Evolutionary conservation across 352 stramenopile genomes (phyloP).

Genomic region (Globisporangium cylindrosporum): DNA sequence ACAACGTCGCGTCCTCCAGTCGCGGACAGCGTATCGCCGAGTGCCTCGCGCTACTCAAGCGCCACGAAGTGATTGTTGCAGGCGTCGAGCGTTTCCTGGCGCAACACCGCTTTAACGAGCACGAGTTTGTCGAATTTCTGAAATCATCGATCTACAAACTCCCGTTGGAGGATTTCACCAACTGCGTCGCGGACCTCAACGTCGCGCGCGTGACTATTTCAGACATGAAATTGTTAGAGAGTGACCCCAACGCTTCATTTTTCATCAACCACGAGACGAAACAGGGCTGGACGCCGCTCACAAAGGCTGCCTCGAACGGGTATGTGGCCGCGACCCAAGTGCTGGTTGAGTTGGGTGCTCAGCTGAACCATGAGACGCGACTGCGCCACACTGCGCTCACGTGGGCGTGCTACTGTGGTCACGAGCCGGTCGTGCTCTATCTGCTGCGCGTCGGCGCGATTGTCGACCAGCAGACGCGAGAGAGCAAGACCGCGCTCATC

Average conservation of each 20-base stretch:
- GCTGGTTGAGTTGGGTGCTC: slow-evolving; percentile 43
- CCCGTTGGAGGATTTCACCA: slow-evolving; percentile 19
- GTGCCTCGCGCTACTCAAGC: slow-evolving; percentile 34
- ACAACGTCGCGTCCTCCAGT: slow-evolving; percentile 30
- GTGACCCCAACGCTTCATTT: slow-evolving; percentile 20
- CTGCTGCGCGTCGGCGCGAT: slow-evolving; percentile 42
- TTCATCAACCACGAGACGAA: slow-evolving; percentile 56
- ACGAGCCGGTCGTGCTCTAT: slow-evolving; percentile 53
- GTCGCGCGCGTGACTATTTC: not conserved
- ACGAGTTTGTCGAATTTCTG: slow-evolving; percentile 35
- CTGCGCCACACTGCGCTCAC: slow-evolving; percentile 70
- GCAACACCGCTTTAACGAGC: slow-evolving; percentile 40
- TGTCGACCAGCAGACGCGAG: slow-evolving; percentile 38
- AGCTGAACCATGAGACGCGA: slow-evolving; percentile 47
- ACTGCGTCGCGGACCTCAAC: slow-evolving; percentile 24
- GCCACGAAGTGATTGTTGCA: slow-evolving; percentile 31
- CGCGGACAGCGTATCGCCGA: slow-evolving; percentile 32
- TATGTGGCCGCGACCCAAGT: slow-evolving; percentile 32
- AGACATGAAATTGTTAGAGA: not conserved
- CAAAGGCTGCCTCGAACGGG: slow-evolving; percentile 57
- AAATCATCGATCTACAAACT: slow-evolving; percentile 16
- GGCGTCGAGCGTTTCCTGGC: slow-evolving; percentile 28
- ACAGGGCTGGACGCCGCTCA: slow-evolving; percentile 67
- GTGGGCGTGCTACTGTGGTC: slow-evolving; percentile 72
- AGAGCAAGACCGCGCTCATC: slow-evolving; percentile 67